Base-by-base conservation (phyloP, 306 rosid species). In the Lathyrus sativus region DNA sequence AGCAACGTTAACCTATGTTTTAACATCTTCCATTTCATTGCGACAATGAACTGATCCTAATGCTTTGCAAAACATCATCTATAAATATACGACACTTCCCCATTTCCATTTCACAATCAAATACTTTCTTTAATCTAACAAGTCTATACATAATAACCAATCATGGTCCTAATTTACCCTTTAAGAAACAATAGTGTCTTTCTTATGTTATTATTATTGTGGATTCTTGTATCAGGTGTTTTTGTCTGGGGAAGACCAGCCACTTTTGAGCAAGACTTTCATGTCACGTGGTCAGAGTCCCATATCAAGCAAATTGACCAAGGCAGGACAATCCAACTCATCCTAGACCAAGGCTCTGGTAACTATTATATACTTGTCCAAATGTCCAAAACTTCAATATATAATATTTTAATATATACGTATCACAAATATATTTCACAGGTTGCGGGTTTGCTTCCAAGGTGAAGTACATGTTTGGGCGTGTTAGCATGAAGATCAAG, bases 401-500 rank as follows among this genome's bases (percentile, higher is more conserved):
- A 37, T 9, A 19, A 19, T 19, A 19, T 19, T 19, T 19, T 19
- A 19, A 19, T 19, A 19, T 19, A 19, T 19, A 19, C 22, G 1
- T 19, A 19, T 19, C 22, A 19, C 17, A 1, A 18, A 18, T 58
- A 41, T 7, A 11, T 41, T 72, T 45, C 72, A 68, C 63, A 90
- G 98, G 98, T 28, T 85, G 96, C 73, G 98, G 98, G 59, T 93
- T 93, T 77, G 80, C 97, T 67, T 93, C 98, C 28, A 86, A 74
- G 71, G 73, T 19, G 4, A 82, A 86, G 72, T 90, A 86, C 81
- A 55, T 93, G 80, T 93, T 88, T 43, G 98, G 98, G 2, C 95
- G 89, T 46, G 93, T 90, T 64, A 93, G 96, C 86, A 93, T 93
- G 95, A 90, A 90, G 88, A 86, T 93, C 89, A 93, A 93, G 76